Conservation (phyloP, 768 basidiomycete species). For the Suillus luteus region DNA sequence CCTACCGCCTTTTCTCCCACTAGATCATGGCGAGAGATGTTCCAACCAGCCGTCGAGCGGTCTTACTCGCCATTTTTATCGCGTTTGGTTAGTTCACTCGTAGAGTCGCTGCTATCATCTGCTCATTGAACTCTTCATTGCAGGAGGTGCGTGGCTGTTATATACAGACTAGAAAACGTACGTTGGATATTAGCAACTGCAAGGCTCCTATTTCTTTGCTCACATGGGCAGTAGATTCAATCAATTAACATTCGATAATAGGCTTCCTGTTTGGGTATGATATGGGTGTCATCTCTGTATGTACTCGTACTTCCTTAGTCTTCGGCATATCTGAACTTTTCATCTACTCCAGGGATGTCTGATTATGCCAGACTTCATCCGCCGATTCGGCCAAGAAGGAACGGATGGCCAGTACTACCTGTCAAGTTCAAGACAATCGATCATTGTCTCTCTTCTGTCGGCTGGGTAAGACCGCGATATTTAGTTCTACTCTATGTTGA, state of each 20-base stretch:
- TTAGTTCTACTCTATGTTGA: neutral
- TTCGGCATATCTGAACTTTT: slow-evolving; percentile 5
- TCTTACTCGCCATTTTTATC: slow-evolving; percentile 67
- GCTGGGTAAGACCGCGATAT: slow-evolving; percentile 50
- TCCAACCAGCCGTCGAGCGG: slow-evolving; percentile 63
- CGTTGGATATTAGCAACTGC: slow-evolving; percentile 6
- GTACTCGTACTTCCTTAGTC: slow-evolving; percentile 18
- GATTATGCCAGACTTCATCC: slow-evolving; percentile 77
- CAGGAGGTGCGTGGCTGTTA: slow-evolving; percentile 26
- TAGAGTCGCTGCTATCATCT: neutral
- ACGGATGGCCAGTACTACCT: slow-evolving; percentile 51
- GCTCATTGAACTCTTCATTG: slow-evolving; percentile 2
- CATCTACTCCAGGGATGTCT: slow-evolving; percentile 57
- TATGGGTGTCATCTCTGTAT: slow-evolving; percentile 74
- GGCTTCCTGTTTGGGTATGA: slow-evolving; percentile 77
- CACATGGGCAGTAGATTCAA: neutral
- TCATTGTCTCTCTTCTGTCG: slow-evolving; percentile 77
- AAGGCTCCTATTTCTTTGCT: slow-evolving; percentile 7
- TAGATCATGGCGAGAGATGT: slow-evolving; percentile 41
- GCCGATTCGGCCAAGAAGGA: slow-evolving; percentile 61
- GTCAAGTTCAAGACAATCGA: slow-evolving; percentile 65
- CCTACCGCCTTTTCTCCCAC: neutral
- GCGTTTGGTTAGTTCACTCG: slow-evolving; percentile 58
- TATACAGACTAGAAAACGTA: neutral
- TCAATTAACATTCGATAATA: slow-evolving; percentile 17